Conservation (phyloP, 2,329 filamentous ascomycete genomes). For the Monilinia laxa region DNA sequence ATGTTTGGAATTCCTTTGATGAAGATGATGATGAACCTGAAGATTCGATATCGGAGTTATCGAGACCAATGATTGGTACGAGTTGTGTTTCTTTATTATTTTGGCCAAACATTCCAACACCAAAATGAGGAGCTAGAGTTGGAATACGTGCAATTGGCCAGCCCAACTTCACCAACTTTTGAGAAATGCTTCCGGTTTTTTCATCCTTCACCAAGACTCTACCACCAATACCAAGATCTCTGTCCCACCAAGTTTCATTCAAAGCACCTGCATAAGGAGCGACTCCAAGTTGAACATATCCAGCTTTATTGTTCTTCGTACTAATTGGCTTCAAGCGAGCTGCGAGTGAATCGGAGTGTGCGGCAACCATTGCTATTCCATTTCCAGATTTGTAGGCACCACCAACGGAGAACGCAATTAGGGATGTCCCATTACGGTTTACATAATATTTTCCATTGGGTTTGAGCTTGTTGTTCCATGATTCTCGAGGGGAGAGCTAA, state of each 20-base stretch:
- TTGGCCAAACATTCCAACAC: constrained; percentile 64
- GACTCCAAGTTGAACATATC: constrained; percentile 85
- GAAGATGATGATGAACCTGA: constrained; percentile 28
- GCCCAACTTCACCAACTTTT: constrained; percentile 82
- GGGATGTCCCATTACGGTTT: constrained; percentile 78
- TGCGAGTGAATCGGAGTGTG: constrained; percentile 90
- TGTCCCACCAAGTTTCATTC: constrained; percentile 94
- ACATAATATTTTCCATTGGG: constrained; percentile 86
- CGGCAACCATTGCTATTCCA: constrained; percentile 83
- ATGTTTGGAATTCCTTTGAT: constrained; percentile 37
- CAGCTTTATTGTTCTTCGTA: constrained; percentile 77
- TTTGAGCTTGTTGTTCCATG: constrained; percentile 71
- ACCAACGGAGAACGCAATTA: constrained; percentile 84
- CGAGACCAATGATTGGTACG: constrained; percentile 89
- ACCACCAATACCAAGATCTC: constrained; percentile 87
- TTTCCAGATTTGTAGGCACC: constrained; percentile 79
- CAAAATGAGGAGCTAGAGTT: constrained; percentile 92
- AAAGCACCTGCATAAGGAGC: constrained; percentile 89
- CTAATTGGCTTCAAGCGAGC: constrained; percentile 90
- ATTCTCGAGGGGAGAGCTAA: constrained; percentile 73
- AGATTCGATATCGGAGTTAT: constrained; percentile 60
- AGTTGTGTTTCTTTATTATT: constrained; percentile 89
- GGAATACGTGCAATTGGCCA: constrained; percentile 94
- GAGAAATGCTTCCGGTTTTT: constrained; percentile 70
- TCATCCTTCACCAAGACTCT: constrained; percentile 79